Conservation (phyloP, 2,329 filamentous ascomycete species). For the Paecilomyces variotii region DNA sequence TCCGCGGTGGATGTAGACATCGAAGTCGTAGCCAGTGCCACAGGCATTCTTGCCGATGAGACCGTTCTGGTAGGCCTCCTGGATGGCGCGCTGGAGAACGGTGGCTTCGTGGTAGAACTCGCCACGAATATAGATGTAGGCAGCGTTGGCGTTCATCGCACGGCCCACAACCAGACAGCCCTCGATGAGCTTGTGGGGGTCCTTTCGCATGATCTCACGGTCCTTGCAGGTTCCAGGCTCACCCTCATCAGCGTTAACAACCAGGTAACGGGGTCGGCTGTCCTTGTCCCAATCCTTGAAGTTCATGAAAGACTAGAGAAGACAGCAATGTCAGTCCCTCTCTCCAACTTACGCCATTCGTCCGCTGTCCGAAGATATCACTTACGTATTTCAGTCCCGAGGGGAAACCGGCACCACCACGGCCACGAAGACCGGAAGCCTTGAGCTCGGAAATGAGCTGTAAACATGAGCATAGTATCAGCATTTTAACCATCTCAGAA, state of each 20-base stretch:
- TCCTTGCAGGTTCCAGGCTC: conserved; percentile 99
- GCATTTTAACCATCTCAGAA: not conserved
- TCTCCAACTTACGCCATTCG: not conserved
- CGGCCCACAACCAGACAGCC: conserved; percentile 92
- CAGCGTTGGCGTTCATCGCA: conserved; percentile 97
- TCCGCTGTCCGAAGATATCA: conserved; percentile 12
- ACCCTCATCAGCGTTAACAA: conserved; percentile 97
- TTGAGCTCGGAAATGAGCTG: conserved; percentile 96
- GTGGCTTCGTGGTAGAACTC: conserved; percentile 96
- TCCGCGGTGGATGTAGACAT: conserved; percentile 92
- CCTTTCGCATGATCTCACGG: conserved; percentile 99
- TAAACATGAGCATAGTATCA: conserved; percentile 4
- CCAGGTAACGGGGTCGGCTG: conserved; percentile 86
- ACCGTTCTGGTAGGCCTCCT: conserved; percentile 92
- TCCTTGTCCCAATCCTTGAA: conserved; percentile 99
- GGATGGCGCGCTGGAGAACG: conserved; percentile 87
- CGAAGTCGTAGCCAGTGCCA: conserved; percentile 93
- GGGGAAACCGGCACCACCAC: conserved; percentile 95
- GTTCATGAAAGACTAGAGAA: conserved; percentile 91
- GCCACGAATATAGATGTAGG: conserved; percentile 98
- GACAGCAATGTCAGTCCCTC: conserved; percentile 1
- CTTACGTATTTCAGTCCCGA: conserved; percentile 98
- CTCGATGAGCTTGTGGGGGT: conserved; percentile 97
- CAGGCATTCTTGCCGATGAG: conserved; percentile 98
- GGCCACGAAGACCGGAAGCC: conserved; percentile 86